Evolutionary conservation across 208 protist genomes (phyloP).

Genomic region (Trichomonas tenax): DNA sequence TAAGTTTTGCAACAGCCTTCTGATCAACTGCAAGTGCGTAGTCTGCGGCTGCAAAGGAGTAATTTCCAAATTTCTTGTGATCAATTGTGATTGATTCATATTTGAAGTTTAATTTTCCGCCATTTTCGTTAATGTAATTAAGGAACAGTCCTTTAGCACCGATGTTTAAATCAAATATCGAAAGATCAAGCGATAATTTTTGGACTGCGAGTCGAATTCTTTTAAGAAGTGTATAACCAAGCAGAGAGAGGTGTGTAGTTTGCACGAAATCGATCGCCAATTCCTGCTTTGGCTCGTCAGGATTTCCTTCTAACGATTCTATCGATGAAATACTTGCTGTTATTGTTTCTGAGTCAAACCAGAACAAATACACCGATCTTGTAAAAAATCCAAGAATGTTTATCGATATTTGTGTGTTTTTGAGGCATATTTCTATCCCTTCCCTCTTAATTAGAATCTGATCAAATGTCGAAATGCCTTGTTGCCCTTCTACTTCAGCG

Average conservation of each 20-base stretch:
- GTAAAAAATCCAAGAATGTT: not conserved
- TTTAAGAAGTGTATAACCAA: not conserved
- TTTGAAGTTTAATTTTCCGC: not conserved
- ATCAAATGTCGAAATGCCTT: not conserved
- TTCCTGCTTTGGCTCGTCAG: not conserved
- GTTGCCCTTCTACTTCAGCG: not conserved
- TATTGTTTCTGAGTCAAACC: not conserved
- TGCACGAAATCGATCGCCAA: not conserved
- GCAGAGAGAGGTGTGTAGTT: not conserved
- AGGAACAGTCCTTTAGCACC: not conserved
- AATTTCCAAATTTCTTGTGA: not conserved
- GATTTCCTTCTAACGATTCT: not conserved
- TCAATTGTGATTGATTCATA: not conserved
- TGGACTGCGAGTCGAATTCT: not conserved
- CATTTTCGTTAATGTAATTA: not conserved
- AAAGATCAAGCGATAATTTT: not conserved
- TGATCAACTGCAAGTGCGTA: not conserved
- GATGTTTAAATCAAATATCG: not conserved
- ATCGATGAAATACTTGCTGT: not conserved
- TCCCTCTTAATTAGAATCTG: not conserved
- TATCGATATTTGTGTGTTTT: not conserved
- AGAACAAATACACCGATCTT: not conserved
- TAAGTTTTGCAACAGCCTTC: not conserved
- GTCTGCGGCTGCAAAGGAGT: not conserved
- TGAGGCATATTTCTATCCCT: not conserved